Evolutionary conservation across 257 asterid species (phyloP).

Genomic region (Verbascum thapsus): DNA sequence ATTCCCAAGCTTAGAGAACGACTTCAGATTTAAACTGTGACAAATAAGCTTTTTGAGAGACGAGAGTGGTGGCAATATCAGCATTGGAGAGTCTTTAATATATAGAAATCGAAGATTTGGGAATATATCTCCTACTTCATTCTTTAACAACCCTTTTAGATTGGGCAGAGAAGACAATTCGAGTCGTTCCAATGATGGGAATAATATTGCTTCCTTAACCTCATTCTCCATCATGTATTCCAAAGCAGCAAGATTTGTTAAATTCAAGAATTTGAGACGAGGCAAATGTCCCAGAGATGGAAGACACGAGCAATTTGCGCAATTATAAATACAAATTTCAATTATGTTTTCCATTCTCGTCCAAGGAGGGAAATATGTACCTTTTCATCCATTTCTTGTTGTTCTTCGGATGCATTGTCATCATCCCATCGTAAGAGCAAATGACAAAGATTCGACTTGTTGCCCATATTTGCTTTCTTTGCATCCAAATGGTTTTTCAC

Average conservation of each 20-base stretch:
- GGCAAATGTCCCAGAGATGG: constrained; percentile 27
- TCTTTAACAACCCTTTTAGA: constrained; percentile 27
- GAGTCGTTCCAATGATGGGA: constrained; percentile 17
- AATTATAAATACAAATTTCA: neutral
- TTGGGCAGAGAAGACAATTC: neutral
- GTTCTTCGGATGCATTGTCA: neutral
- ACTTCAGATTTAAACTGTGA: no score
- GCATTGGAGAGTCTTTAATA: neutral
- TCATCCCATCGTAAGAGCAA: constrained; percentile 23
- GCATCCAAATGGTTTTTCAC: constrained; percentile 20
- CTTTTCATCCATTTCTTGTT: constrained; percentile 16
- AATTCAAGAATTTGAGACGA: constrained; percentile 16
- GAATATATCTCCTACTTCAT: constrained; percentile 7
- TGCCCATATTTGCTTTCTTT: constrained; percentile 30
- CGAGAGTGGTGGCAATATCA: neutral
- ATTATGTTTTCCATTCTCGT: constrained; percentile 21
- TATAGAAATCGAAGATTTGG: constrained; percentile 8
- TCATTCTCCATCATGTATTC: constrained; percentile 28
- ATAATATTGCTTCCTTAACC: neutral
- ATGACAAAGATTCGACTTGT: constrained; percentile 25
- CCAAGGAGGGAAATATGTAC: constrained; percentile 26
- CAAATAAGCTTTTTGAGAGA: no score
- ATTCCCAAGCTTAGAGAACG: no score
- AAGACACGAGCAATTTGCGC: constrained; percentile 12
- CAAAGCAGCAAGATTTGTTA: constrained; percentile 1